Evolutionary conservation across 306 rosid species (phyloP), one percentile per base, ranked within the genome.

Genomic region (Datisca glomerata): DNA sequence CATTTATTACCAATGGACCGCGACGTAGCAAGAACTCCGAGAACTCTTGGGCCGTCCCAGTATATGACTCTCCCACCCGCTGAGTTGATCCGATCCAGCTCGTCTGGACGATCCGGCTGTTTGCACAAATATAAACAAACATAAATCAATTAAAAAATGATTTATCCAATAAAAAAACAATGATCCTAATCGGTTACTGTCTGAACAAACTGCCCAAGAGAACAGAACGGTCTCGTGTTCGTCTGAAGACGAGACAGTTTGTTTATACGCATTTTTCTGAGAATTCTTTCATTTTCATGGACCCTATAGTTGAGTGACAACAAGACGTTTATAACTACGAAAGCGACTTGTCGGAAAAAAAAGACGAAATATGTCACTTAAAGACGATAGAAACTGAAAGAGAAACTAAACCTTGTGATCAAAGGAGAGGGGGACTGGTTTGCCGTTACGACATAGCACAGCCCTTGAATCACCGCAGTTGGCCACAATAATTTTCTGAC

Each of bases 91-190:
- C 81, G 73, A 2, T 15, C 51, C 46, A 70, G 57, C 54, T 78
- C 79, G 44, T 78, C 87, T 1, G 81, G 79, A 15, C 79, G 87
- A 44, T 78, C 87, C 57, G 87, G 87, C 87, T 78, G 76, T 33
- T 31, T 31, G 36, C 20, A 8, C 19, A 12, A 34, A 3, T 12
- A 20, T 20, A 2, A 16, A 34, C 18, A 44, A 3, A 6, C 16
- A 18, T 7, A 3, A 8, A 42, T 35, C 25, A 23, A 8, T 2
- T 13, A 9, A 24, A 21, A 18, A 17, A 10, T 17, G 16, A 15
- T 11, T 27, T 6, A 4, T 25, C 31, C 4, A 25, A 36, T 16
- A 6, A 7, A 12, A 7, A 36, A 31, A 3, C 36, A 11, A 5
- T 31, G n/a, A 8, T 31, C 36, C 9, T 31, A 12, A 8, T 31